phyloP scores from a whole-genome alignment of 306 rosid genomes.

The Sophora flavescens region DNA sequence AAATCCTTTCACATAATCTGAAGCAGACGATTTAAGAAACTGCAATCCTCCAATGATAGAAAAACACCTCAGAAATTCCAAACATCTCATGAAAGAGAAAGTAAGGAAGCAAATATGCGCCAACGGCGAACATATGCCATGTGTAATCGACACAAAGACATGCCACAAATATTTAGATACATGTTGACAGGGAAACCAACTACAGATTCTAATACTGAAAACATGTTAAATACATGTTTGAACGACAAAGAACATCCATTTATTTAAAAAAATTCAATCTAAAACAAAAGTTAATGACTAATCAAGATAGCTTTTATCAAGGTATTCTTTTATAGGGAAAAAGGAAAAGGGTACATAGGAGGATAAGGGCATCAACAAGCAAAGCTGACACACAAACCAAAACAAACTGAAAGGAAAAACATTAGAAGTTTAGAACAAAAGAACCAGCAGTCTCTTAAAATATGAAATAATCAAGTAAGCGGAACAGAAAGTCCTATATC shows the following conservation, averaged over 20 bases:
- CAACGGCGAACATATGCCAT: conserved; percentile 33
- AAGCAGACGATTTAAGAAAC: conserved; percentile 87
- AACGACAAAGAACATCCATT: conserved; percentile 6
- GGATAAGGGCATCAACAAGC: conserved; percentile 23
- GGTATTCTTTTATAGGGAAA: background rate
- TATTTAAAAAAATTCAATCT: background rate
- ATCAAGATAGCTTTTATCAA: conserved; percentile 8
- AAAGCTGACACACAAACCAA: conserved; percentile 7
- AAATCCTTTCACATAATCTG: conserved; percentile 74
- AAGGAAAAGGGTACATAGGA: background rate
- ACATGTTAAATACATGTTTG: conserved; percentile 5
- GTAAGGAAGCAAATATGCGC: conserved; percentile 31
- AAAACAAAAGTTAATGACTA: conserved; percentile 20
- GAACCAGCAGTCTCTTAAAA: background rate
- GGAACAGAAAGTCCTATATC: conserved; percentile 8
- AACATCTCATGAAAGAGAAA: conserved; percentile 34
- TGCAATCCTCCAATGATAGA: conserved; percentile 55
- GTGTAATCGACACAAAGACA: background rate
- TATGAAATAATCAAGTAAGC: conserved; percentile 28
- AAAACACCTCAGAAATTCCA: conserved; percentile 50
- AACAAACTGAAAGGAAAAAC: conserved; percentile 28
- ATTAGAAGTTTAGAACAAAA: conserved; percentile 1
- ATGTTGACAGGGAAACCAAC: conserved; percentile 36
- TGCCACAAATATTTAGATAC: conserved; percentile 21
- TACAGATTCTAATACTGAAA: conserved; percentile 19